Base-by-base conservation (phyloP, 345 rosid species). In the Chamaenerion angustifolium region DNA sequence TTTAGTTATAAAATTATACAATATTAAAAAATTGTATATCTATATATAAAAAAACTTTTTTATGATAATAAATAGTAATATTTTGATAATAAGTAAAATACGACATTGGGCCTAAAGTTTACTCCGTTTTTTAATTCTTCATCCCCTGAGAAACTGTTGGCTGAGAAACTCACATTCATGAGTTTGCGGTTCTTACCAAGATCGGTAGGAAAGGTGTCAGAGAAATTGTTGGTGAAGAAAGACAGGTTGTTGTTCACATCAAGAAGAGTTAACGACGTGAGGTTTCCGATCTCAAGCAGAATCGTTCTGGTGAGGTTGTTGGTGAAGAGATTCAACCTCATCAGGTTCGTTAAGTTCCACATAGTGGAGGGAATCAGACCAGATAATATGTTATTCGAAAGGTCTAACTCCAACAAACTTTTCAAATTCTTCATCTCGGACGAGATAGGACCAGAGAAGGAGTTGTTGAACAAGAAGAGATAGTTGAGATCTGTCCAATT, bases 91-190 rank as follows among this genome's bases (percentile, higher is more conserved):
- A n/a, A n/a, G n/a, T n/a, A n/a, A n/a, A n/a, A n/a, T n/a, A n/a
- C n/a, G n/a, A n/a, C n/a, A n/a, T n/a, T n/a, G n/a, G n/a, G n/a
- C n/a, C n/a, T n/a, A n/a, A n/a, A n/a, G n/a, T n/a, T n/a, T n/a
- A n/a, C n/a, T n/a, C n/a, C n/a, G n/a, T n/a, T n/a, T n/a, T n/a
- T n/a, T n/a, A n/a, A n/a, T n/a, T n/a, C n/a, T n/a, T n/a, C n/a
- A n/a, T n/a, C 82, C 40, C 84, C 84, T 0, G 62, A 16, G 71
- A 83, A 83, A 58, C 65, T 75, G 68, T 83, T 83, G 66, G 69
- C 51, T 0, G 93, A 73, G 56, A 83, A 68, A 67, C 82, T 66
- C 16, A 67, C 82, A 52, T 31, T 7, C 8, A 0, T 3, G 45
- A 15, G 12, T 0, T 0, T 62, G 54, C 59, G 73, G 37, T 68